Evolutionary conservation across 148 eudicot genomes (phyloP), one percentile per base, ranked within the genome.

Genomic region (Nyssa sinensis): DNA sequence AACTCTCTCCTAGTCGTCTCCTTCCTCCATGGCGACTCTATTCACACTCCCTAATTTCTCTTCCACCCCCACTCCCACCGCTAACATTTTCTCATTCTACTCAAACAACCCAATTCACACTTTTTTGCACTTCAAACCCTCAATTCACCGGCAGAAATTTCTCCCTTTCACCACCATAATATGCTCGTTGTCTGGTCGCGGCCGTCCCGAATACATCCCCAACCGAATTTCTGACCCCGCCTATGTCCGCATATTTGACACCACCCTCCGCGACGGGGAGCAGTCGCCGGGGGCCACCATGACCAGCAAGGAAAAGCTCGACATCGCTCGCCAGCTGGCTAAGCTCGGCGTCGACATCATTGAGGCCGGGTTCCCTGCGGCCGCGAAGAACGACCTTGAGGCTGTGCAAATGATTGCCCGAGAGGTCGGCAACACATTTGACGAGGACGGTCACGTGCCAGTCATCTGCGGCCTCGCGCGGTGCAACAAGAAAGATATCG

Each of bases 281-380:
- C 99, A 96, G 73, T 93, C 99, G 21, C 98, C 98, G 0, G 99
- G 99, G 0, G 99, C 99, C 60, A 79, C 98, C 31, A 91, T 93
- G 97, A 93, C 93, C 24, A 86, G 95, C 9, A 83, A 84, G 30
- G 90, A 93, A 72, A 96, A 96, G 81, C 90, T 96, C 13, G 89
- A 91, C 74, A 88, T 96, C 25, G 97, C 98, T 3, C 84, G 91
- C 4, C 90, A 85, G 63, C 82, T 93, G 3, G 83, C 98, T 12
- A 86, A 82, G 33, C 88, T 96, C 10, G 94, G 99, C 0, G 99
- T 93, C 0, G 99, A 96, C 69, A 77, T 93, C 0, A 96, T 93
- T 44, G 99, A 93, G 82, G 99, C 98, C 3, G 98, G 98, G 0
- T 96, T 93, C 21, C 97, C 97, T 0, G 99, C 97, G 2, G 81